These are phyloP conservation scores for Tulasnella sp. DNA, from an alignment of 768 basidiomycete genomes.

Conservation along the genomic window DNA sequence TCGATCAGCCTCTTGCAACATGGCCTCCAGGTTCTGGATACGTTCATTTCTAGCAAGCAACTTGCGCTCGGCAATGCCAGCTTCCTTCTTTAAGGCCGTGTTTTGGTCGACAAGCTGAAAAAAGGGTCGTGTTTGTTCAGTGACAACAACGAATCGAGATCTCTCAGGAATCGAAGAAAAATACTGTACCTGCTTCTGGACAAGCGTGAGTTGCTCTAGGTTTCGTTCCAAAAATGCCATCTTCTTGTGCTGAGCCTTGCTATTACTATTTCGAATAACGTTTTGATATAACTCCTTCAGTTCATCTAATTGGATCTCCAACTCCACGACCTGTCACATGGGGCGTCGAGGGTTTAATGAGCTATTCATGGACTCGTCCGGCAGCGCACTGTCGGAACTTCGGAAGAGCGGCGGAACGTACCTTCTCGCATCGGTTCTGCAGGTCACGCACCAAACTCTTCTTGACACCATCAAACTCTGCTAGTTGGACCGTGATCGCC, in stretches of 20 bases:
- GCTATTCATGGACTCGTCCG: no score
- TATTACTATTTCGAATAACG: slow-evolving; percentile 95
- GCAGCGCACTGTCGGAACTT: background rate
- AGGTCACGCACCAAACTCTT: slow-evolving; percentile 97
- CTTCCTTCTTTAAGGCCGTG: slow-evolving; percentile 91
- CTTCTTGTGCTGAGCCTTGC: slow-evolving; percentile 97
- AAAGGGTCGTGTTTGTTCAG: slow-evolving; percentile 17
- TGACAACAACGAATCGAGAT: slow-evolving; percentile 2
- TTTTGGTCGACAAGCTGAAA: slow-evolving; percentile 98
- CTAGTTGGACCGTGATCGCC: slow-evolving; percentile 93
- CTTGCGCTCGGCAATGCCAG: slow-evolving; percentile 92
- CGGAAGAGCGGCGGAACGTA: slow-evolving; percentile 24
- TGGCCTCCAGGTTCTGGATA: slow-evolving; percentile 88
- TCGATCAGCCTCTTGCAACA: slow-evolving; percentile 88
- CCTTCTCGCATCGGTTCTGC: slow-evolving; percentile 99
- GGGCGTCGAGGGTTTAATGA: background rate
- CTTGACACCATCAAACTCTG: slow-evolving; percentile 97
- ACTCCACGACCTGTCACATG: slow-evolving; percentile 75
- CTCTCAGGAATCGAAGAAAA: background rate
- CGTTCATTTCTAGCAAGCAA: slow-evolving; percentile 92
- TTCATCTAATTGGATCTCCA: slow-evolving; percentile 97
- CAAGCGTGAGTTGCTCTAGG: slow-evolving; percentile 82
- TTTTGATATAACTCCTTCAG: slow-evolving; percentile 99
- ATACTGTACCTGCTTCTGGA: slow-evolving; percentile 81
- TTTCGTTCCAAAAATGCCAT: slow-evolving; percentile 98